Conservation (phyloP, 441 rosid species). For the Bocquillonia castaneifolia region DNA sequence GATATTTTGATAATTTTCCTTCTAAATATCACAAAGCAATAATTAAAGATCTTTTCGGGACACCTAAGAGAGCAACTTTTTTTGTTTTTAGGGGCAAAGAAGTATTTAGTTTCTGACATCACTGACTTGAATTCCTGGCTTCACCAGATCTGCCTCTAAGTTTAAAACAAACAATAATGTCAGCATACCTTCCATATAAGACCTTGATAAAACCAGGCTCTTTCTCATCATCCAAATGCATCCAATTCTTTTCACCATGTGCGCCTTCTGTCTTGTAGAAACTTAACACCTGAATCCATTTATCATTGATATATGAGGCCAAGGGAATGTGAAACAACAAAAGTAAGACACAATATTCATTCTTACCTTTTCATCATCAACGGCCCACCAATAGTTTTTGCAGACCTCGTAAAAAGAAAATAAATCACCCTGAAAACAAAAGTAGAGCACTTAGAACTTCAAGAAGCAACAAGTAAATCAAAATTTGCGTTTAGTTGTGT, state of each 20-base stretch:
- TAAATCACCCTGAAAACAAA: constrained; percentile 63
- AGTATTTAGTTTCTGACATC: no score
- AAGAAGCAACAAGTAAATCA: constrained; percentile 15
- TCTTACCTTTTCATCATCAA: constrained; percentile 71
- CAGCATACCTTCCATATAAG: constrained; percentile 69
- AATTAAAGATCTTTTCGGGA: no score
- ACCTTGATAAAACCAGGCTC: constrained; percentile 58
- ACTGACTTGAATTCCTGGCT: no score
- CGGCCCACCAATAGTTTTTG: constrained; percentile 63
- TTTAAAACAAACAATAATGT: neutral
- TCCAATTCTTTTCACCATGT: constrained; percentile 28
- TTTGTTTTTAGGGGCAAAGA: no score
- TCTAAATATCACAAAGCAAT: no score
- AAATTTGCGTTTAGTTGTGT: constrained; percentile 23
- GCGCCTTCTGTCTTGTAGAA: constrained; percentile 32
- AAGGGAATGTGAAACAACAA: constrained; percentile 23
- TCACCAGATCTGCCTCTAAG: neutral
- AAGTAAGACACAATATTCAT: constrained; percentile 11
- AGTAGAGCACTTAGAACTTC: constrained; percentile 28
- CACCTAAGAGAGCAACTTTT: no score
- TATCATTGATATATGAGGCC: constrained; percentile 17
- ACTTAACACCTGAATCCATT: constrained; percentile 55
- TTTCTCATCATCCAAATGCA: constrained; percentile 36
- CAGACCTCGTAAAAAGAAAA: constrained; percentile 86
- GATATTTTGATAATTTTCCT: no score